phyloP scores from a whole-genome alignment of 768 basidiomycete species.

The Termitomyces sp. region DNA sequence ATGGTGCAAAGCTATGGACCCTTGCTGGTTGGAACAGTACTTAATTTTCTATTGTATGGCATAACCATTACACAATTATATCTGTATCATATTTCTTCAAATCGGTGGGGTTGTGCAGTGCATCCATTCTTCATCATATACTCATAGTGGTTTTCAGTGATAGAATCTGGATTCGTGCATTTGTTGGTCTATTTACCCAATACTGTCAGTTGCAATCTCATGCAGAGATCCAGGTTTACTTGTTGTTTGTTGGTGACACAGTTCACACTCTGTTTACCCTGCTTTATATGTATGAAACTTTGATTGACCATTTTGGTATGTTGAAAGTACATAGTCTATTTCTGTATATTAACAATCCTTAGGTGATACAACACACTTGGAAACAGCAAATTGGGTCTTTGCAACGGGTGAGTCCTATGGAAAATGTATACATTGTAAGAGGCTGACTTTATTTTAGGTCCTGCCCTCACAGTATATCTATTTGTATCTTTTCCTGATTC shows the following conservation, averaged over 20 bases:
- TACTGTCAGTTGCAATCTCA: not conserved
- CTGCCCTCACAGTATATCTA: slow-evolving; percentile 14
- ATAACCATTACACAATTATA: slow-evolving; percentile 49
- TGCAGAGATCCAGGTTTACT: slow-evolving; percentile 28
- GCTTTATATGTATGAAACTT: slow-evolving; percentile 43
- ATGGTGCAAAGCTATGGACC: slow-evolving; percentile 38
- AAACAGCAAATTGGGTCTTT: slow-evolving; percentile 14
- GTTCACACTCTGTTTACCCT: slow-evolving; percentile 44
- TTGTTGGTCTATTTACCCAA: slow-evolving; percentile 29
- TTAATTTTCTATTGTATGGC: slow-evolving; percentile 48
- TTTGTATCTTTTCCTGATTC: not conserved
- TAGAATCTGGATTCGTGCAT: slow-evolving; percentile 39
- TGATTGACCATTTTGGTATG: slow-evolving; percentile 46
- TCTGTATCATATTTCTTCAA: slow-evolving; percentile 36
- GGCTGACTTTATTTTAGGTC: slow-evolving; percentile 4
- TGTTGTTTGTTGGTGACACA: slow-evolving; percentile 48
- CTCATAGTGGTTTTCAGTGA: slow-evolving; percentile 30
- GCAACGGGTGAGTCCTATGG: slow-evolving; percentile 8
- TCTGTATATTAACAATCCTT: not conserved
- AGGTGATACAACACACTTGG: slow-evolving; percentile 7
- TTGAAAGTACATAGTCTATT: not conserved
- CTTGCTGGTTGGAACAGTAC: slow-evolving; percentile 45
- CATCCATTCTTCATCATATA: not conserved
- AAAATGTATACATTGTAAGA: not conserved
- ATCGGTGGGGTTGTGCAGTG: slow-evolving; percentile 23